Evolutionary conservation across 331 rosid species (phyloP).

Genomic region (Saraca asoca): DNA sequence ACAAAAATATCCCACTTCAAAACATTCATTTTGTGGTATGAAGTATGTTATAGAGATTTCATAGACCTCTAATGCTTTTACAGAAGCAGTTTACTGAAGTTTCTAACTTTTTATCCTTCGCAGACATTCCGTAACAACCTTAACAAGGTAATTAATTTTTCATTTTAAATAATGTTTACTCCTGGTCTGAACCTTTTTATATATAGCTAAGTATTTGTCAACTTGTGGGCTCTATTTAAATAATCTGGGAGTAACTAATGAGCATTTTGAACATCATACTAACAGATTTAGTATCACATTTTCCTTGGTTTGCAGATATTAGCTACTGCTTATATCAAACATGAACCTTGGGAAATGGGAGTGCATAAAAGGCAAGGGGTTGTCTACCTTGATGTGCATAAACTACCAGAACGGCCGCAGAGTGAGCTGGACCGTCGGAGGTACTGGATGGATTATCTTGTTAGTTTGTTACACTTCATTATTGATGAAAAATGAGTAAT

Average conservation of each 20-base stretch:
- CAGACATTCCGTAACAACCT: slow-evolving; percentile 95
- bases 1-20: slow-evolving; percentile 76
- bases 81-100: slow-evolving; percentile 32
- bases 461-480: not conserved
- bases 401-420: slow-evolving; percentile 81
- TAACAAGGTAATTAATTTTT: slow-evolving; percentile 67
- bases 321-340: slow-evolving; percentile 80
- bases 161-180: slow-evolving; percentile 10
- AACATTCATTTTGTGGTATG: slow-evolving; percentile 97
- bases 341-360: slow-evolving; percentile 99
- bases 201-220: not conserved
- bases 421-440: slow-evolving; percentile 89
- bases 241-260: slow-evolving; percentile 3
- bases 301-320: slow-evolving; percentile 57
- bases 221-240: slow-evolving; percentile 18
- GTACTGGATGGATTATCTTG: slow-evolving; percentile 36
- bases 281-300: slow-evolving; percentile 3
- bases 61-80: slow-evolving; percentile 10
- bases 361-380: slow-evolving; percentile 96
- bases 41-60: slow-evolving; percentile 19
- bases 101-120: slow-evolving; percentile 28
- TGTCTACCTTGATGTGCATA: slow-evolving; percentile 95
- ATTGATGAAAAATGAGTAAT: not conserved
- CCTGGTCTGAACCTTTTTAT: not conserved
- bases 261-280: slow-evolving; percentile 1